Evolutionary conservation across 345 rosid genomes (phyloP), one percentile per base, ranked within the genome.

Genomic region (Mangifera indica): DNA sequence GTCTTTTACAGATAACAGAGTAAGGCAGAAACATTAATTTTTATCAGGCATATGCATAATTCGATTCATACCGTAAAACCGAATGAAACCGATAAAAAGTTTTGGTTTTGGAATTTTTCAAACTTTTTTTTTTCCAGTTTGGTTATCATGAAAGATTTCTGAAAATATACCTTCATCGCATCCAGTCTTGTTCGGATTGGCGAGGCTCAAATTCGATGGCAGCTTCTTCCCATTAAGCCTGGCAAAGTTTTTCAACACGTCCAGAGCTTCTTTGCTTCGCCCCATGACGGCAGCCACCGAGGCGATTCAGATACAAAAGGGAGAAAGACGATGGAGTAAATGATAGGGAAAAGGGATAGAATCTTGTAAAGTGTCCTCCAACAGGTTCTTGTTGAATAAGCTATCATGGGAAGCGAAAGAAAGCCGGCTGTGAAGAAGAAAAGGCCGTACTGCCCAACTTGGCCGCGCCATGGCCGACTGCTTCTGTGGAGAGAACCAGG

Each of bases 381-480:
- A 10, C 78, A 71, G 21, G 72, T 76, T 76, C 85, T 86, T n/a
- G 88, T 83, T 60, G 76, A 81, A 57, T 79, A 86, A 65, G 86
- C 93, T 49, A 90, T 76, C 4, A 86, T 66, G 3, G 93, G 92
- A 0, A 92, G 84, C n/a, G 93, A 87, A 25, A 88, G 69, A 63
- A 92, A 87, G 18, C 97, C 96, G 13, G 66, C 72, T 4, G 93
- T 76, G 89, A 87, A 90, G 77, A 92, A 84, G 75, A 88, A 84
- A 85, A 92, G 90, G 26, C 93, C 92, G 44, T 80, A 90, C 54
- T 90, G 92, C 5, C 97, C 92, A 7, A 88, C 91, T 74, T 86
- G 93, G 3, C 93, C 91, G 0, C 96, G 80, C 89, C 92, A 86
- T 87, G 83, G 34, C 93, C 91, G 1, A 92, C 97, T 0, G 74